Percentiles rank a stretch among this genome's conserved stretches.
Evolutionary conservation across 495 filamentous ascomycete species (phyloP).

Genomic region (Eremomyces bilateralis): DNA sequence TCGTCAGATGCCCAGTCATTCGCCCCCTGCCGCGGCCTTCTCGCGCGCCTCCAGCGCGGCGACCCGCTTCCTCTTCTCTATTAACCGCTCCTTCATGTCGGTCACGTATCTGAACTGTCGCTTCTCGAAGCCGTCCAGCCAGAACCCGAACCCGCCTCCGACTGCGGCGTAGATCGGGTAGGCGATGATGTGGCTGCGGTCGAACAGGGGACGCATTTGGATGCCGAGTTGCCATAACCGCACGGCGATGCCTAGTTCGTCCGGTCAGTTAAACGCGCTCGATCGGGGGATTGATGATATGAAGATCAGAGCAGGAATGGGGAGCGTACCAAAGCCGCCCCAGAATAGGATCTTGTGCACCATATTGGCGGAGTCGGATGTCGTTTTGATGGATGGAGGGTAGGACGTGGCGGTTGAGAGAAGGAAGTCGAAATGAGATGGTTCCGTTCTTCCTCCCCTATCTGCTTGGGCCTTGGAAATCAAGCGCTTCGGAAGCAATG

Average conservation of each 20-base stretch:
- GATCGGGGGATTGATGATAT: slow-evolving; percentile 1
- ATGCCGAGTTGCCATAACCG: slow-evolving; percentile 93
- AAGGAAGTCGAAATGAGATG: too few relatives aligned
- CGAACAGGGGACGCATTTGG: slow-evolving; percentile 90
- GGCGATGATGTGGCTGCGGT: slow-evolving; percentile 54
- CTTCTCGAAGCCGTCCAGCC: slow-evolving; percentile 68
- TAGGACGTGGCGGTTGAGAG: too few relatives aligned
- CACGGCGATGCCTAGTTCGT: slow-evolving; percentile 51
- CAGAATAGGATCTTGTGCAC: slow-evolving; percentile 84
- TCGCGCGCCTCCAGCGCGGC: slow-evolving; percentile 32
- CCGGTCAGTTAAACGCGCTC: slow-evolving; percentile 3
- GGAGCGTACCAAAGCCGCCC: slow-evolving; percentile 71
- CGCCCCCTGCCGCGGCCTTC: slow-evolving; percentile 9
- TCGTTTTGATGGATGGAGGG: too few relatives aligned
- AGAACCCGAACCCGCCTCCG: slow-evolving; percentile 88
- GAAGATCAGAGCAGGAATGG: slow-evolving; percentile 6
- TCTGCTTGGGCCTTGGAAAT: too few relatives aligned
- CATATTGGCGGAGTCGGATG: slow-evolving; percentile 17
- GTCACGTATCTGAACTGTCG: slow-evolving; percentile 52
- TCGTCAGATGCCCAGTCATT: slow-evolving; percentile 4
- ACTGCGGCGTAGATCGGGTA: slow-evolving; percentile 74
- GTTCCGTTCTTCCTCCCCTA: too few relatives aligned
- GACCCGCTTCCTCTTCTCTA: slow-evolving; percentile 73
- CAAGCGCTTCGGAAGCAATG: too few relatives aligned
- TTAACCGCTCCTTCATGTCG: slow-evolving; percentile 49